phyloP scores from a whole-genome alignment of 2,329 filamentous ascomycete species.

The Aspergillus sp. region DNA sequence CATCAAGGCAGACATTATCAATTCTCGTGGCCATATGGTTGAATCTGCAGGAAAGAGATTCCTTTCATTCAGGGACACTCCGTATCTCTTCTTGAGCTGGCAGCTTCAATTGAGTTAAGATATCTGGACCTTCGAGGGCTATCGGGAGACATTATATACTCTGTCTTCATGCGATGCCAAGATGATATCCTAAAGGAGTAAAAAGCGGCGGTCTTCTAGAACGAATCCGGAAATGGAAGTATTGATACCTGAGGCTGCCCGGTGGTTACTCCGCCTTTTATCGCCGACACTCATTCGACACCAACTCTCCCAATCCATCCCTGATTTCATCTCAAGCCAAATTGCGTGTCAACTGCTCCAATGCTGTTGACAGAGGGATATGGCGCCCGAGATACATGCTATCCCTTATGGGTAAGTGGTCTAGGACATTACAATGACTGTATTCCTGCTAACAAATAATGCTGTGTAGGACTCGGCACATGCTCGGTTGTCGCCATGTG shows the following conservation, averaged over 20 bases:
- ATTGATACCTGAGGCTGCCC: not conserved
- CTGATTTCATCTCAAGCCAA: not conserved
- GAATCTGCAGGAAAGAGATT: too few species aligned
- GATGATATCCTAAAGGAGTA: too few species aligned
- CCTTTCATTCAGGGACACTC: too few species aligned
- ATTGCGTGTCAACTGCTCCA: not conserved
- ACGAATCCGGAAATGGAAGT: too few species aligned
- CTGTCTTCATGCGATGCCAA: too few species aligned
- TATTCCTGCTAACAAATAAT: slow-evolving; percentile 9
- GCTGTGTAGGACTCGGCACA: slow-evolving; percentile 33
- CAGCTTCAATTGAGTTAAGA: too few species aligned
- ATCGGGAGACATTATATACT: too few species aligned
- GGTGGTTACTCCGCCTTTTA: not conserved
- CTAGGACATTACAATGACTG: not conserved
- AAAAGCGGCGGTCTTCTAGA: too few species aligned
- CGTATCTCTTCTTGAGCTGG: too few species aligned
- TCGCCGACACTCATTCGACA: not conserved
- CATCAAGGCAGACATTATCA: too few species aligned
- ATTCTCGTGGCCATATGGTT: too few species aligned
- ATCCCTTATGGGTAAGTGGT: slow-evolving; percentile 16
- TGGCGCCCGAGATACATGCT: slow-evolving; percentile 7
- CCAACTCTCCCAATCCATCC: not conserved
- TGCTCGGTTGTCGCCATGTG: slow-evolving; percentile 35
- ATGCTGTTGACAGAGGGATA: not conserved
- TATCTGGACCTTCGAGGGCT: too few species aligned